Conservation (phyloP, 2,329 filamentous ascomycete species). For the Fusarium guadeloupense region DNA sequence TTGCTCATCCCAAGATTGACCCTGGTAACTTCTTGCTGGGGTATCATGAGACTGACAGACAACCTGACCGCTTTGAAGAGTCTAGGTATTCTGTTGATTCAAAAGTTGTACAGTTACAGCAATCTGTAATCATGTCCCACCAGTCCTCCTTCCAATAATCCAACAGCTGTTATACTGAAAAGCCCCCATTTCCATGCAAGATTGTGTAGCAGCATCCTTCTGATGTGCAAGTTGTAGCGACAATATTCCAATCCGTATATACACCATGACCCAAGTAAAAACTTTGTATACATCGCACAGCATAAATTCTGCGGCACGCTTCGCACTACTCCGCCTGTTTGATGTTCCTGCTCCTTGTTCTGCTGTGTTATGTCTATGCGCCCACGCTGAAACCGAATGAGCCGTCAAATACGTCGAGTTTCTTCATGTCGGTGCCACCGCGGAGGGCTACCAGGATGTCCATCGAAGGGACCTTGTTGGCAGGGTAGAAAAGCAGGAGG, state of each 20-base stretch:
- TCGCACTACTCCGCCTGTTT: background rate
- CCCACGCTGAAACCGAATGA: slow-evolving; percentile 69
- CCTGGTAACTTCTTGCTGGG: background rate
- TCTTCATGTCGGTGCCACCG: slow-evolving; percentile 53
- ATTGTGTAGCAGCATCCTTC: slow-evolving; percentile 3
- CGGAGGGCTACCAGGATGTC: slow-evolving; percentile 66
- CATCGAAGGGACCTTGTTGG: slow-evolving; percentile 64
- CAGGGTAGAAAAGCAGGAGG: slow-evolving; percentile 78
- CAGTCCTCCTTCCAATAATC: background rate
- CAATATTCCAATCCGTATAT: slow-evolving; percentile 34
- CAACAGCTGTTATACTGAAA: background rate
- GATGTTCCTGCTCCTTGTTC: background rate
- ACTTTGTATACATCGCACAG: slow-evolving; percentile 34
- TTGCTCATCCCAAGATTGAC: background rate
- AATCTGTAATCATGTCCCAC: slow-evolving; percentile 21
- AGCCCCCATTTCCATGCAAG: slow-evolving; percentile 8
- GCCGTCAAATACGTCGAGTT: slow-evolving; percentile 66
- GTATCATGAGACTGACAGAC: background rate
- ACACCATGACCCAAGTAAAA: slow-evolving; percentile 35
- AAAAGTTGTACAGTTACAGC: slow-evolving; percentile 1
- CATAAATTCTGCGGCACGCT: slow-evolving; percentile 4
- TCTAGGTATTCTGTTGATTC: background rate
- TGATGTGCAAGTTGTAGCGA: background rate
- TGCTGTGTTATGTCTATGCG: slow-evolving; percentile 33
- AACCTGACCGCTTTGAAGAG: background rate